Evolutionary conservation across 1,139 yeast genomes (phyloP).

Genomic region (Taphrina wiesneri): DNA sequence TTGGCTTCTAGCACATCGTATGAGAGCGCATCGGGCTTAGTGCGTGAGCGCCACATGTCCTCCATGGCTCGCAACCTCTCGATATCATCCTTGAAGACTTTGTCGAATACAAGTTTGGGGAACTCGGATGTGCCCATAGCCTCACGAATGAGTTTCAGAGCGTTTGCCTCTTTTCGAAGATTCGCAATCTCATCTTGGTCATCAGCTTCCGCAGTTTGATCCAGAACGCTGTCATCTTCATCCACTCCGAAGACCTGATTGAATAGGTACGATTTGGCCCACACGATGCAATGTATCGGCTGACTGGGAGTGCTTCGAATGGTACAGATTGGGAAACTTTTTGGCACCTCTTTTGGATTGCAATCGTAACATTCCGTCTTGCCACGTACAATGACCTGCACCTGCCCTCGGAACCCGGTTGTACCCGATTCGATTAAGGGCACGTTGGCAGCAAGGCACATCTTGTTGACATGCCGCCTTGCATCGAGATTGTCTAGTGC

Average conservation of each 20-base stretch:
- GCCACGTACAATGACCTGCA: constrained; percentile 79
- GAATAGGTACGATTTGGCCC: constrained; percentile 93
- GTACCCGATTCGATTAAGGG: constrained; percentile 95
- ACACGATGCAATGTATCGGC: constrained; percentile 93
- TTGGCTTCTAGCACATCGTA: constrained; percentile 43
- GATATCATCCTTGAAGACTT: constrained; percentile 69
- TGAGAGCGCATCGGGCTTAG: constrained; percentile 64
- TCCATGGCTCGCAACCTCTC: constrained; percentile 70
- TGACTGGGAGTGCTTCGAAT: constrained; percentile 95
- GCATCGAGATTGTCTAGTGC: constrained; percentile 95
- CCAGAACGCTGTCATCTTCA: constrained; percentile 45
- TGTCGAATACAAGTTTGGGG: constrained; percentile 47
- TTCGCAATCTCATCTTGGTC: constrained; percentile 62
- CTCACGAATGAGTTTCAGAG: constrained; percentile 63
- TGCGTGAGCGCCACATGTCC: constrained; percentile 73
- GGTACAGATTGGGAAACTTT: constrained; percentile 92
- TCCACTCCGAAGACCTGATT: constrained; percentile 71
- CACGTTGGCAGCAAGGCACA: constrained; percentile 68
- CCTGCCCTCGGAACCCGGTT: constrained; percentile 90
- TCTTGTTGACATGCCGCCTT: constrained; percentile 79
- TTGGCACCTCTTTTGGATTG: constrained; percentile 80
- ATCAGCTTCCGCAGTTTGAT: constrained; percentile 58
- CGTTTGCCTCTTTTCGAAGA: constrained; percentile 71
- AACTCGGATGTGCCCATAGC: constrained; percentile 47
- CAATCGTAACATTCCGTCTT: constrained; percentile 92